Evolutionary conservation across 176 grass and related monocot species (phyloP).

Genomic region (Aegilops tauschii): DNA sequence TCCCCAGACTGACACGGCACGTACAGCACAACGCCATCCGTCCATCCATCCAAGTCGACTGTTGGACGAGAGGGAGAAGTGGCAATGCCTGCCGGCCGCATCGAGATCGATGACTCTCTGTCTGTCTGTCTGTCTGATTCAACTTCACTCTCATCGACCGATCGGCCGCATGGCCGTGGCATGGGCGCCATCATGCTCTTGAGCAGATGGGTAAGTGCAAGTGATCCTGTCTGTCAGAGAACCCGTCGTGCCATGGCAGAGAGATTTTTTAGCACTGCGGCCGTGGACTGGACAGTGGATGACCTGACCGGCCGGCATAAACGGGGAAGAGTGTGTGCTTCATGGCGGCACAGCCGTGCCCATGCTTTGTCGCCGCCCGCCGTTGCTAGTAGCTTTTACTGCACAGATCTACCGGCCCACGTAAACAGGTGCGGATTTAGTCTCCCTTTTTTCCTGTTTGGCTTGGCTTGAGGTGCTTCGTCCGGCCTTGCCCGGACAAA

Average conservation of each 20-base stretch:
- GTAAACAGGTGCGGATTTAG: no score
- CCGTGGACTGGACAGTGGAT: neutral
- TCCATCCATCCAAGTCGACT: neutral
- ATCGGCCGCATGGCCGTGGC: neutral
- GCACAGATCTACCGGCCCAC: no score
- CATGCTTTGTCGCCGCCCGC: neutral
- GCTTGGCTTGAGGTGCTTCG: no score
- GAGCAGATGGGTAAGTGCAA: neutral
- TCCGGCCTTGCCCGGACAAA: no score
- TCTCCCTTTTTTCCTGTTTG: no score
- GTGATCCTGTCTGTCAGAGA: neutral
- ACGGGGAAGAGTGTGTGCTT: neutral
- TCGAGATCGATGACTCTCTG: neutral
- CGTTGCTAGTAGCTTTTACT: no score
- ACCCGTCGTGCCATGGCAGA: neutral
- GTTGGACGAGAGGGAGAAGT: neutral
- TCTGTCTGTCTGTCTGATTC: neutral
- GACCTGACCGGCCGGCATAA: neutral
- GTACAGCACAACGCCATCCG: neutral
- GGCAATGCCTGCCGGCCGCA: neutral
- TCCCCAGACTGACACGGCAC: neutral
- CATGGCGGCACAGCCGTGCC: neutral
- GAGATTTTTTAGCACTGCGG: conserved; percentile 4
- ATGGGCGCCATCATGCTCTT: conserved; percentile 11
- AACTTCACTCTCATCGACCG: neutral